A percentile compares a stretch with the other conserved stretches of the same genome.
phyloP scores from a whole-genome alignment of 2,329 filamentous ascomycete species.

The Claviceps capensis region DNA sequence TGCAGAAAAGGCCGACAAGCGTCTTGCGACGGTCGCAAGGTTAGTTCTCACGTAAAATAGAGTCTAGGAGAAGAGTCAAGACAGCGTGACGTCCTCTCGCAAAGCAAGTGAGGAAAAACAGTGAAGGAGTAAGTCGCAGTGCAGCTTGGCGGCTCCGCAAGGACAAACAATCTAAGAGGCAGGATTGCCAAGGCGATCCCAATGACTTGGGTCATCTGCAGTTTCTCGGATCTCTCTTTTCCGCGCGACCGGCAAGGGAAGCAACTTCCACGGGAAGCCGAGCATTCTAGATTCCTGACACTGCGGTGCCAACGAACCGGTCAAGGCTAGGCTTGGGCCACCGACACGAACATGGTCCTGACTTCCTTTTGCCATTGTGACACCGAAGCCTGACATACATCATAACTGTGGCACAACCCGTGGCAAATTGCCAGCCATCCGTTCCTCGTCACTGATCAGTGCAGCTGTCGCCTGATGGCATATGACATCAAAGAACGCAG shows the following conservation, averaged over 20 bases:
- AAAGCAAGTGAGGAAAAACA: background rate
- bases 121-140: background rate
- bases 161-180: no score
- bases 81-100: constrained; percentile 6
- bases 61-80: background rate
- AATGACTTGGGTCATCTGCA: no score
- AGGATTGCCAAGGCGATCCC: no score
- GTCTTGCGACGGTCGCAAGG: no score
- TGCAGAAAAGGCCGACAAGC: no score
- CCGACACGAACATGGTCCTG: background rate
- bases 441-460: background rate
- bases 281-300: no score
- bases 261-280: no score
- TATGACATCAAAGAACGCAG: background rate
- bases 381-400: background rate
- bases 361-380: background rate
- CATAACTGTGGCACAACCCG: background rate
- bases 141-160: no score
- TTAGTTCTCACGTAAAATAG: no score
- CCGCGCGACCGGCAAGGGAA: no score
- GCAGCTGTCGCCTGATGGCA: background rate
- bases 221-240: no score
- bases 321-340: background rate
- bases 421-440: background rate
- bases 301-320: background rate